Percentiles rank a stretch among this genome's conserved stretches.
Evolutionary conservation across 1,284 basidiomycete genomes (phyloP).

Genomic region (Ustanciosporium gigantosporum): DNA sequence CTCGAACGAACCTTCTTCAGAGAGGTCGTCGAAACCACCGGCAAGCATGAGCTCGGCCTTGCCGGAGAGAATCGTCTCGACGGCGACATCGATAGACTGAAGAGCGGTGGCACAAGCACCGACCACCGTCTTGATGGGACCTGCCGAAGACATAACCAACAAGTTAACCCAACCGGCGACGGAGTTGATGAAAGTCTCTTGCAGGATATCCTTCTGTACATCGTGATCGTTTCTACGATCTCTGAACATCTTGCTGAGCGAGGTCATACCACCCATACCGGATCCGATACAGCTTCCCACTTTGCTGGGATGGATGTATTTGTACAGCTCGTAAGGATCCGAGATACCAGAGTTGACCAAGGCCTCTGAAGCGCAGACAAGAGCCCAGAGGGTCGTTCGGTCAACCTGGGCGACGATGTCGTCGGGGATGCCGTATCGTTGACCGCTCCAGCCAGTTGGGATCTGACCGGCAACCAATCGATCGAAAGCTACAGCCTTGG

Average conservation of each 20-base stretch:
- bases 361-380: conserved; percentile 90
- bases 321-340: conserved; percentile 77
- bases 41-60: conserved; percentile 99
- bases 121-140: conserved; percentile 97
- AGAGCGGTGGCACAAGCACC: conserved; percentile 97
- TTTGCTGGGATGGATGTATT: conserved; percentile 93
- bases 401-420: conserved; percentile 95
- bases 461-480: conserved; percentile 93
- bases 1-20: conserved; percentile 94
- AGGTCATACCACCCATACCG: conserved; percentile 90
- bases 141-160: conserved; percentile 66
- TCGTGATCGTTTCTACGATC: conserved; percentile 95
- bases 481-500: conserved; percentile 93
- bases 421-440: conserved; percentile 94
- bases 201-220: conserved; percentile 95
- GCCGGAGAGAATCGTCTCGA: conserved; percentile 87
- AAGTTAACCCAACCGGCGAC: conserved; percentile 90
- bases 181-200: conserved; percentile 73
- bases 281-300: conserved; percentile 68
- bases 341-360: conserved; percentile 93
- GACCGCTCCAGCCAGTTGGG: conserved; percentile 94
- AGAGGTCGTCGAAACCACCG: conserved; percentile 96
- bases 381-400: conserved; percentile 92
- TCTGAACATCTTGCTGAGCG: conserved; percentile 78
- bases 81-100: conserved; percentile 97